Base-by-base conservation (phyloP, 1,284 basidiomycete genomes). In the Cryptococcus hybrid region DNA sequence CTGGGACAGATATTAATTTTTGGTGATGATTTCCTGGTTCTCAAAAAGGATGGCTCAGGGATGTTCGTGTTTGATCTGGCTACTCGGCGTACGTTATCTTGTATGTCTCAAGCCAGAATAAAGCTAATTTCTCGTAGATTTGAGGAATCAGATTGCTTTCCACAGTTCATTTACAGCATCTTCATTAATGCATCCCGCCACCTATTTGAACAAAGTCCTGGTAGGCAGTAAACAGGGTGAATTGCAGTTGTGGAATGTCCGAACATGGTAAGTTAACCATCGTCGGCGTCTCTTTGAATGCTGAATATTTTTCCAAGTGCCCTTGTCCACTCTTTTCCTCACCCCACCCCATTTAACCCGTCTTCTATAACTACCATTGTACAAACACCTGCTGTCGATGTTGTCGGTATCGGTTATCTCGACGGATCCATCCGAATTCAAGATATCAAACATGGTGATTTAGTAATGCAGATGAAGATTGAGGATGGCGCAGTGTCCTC, bases 151-250 rank as follows among this genome's bases (percentile, higher is more conserved):
- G 8, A 84, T 96, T 48, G 81, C 86, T 52, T 94, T 78, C 63
- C 75, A 75, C 56, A 55, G 65, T 3, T 62, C 66, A 5, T 98
- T 98, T 74, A 88, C 86, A 1, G 94, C 95, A 7, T 89, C 86
- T 8, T 83, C 82, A 15, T 78, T 97, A 36, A 81, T 97, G 5
- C 96, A 99, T 75, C 96, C 96, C 0, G 88, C 92, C 1, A 99
- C 96, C 3, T 99, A 99, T 77, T 78, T 99, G 54, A 98, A 99
- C 82, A 99, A 99, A 79, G 83, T 99, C 1, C 81, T 99, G 1
- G 84, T 99, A 7, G 87, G 88, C 1, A 90, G 90, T 63, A 84
- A 81, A 57, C 83, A 93, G 72, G 96, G 96, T 8, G 81, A 81
- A 53, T 78, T 99, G 66, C 89, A 95, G 63, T 78, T 99, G n/a